Evolutionary conservation across 257 asterid genomes (phyloP).

Genomic region (Penstemon eatonii): DNA sequence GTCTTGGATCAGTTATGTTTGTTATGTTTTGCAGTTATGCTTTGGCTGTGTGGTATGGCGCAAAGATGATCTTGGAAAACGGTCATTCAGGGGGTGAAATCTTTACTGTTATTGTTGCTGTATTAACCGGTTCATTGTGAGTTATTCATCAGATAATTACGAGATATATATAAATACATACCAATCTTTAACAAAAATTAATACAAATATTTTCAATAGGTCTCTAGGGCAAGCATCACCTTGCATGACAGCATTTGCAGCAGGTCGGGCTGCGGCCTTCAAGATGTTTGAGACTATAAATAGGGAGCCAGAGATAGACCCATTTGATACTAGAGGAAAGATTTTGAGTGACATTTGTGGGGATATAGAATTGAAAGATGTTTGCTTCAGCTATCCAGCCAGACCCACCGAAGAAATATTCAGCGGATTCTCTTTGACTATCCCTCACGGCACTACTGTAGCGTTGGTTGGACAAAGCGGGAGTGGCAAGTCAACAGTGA

Average conservation of each 20-base stretch:
- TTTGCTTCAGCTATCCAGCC: slow-evolving; percentile 65
- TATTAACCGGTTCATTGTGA: slow-evolving; percentile 71
- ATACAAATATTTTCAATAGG: slow-evolving; percentile 32
- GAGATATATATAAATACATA: background rate
- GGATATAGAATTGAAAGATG: slow-evolving; percentile 63
- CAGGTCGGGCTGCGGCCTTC: slow-evolving; percentile 63
- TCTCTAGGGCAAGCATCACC: slow-evolving; percentile 67
- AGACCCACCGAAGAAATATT: slow-evolving; percentile 78
- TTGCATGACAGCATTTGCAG: slow-evolving; percentile 55
- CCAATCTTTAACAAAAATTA: background rate
- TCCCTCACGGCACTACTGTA: slow-evolving; percentile 52
- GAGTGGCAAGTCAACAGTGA: slow-evolving; percentile 76
- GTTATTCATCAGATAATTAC: slow-evolving; percentile 4
- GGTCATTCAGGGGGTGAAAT: slow-evolving; percentile 56
- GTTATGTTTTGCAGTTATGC: slow-evolving; percentile 50
- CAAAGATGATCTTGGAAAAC: slow-evolving; percentile 45
- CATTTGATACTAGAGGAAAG: slow-evolving; percentile 45
- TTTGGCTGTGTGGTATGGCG: slow-evolving; percentile 63
- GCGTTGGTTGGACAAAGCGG: slow-evolving; percentile 90
- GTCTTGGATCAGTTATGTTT: slow-evolving; percentile 47
- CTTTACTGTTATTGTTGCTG: slow-evolving; percentile 50
- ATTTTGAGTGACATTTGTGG: slow-evolving; percentile 54
- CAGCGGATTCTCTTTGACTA: slow-evolving; percentile 49
- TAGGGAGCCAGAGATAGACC: slow-evolving; percentile 52
- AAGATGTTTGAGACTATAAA: slow-evolving; percentile 63